Percentiles rank a stretch among this genome's conserved stretches.
phyloP scores from a whole-genome alignment of 2,329 filamentous ascomycete species.

The Phyllosticta ampelicida region DNA sequence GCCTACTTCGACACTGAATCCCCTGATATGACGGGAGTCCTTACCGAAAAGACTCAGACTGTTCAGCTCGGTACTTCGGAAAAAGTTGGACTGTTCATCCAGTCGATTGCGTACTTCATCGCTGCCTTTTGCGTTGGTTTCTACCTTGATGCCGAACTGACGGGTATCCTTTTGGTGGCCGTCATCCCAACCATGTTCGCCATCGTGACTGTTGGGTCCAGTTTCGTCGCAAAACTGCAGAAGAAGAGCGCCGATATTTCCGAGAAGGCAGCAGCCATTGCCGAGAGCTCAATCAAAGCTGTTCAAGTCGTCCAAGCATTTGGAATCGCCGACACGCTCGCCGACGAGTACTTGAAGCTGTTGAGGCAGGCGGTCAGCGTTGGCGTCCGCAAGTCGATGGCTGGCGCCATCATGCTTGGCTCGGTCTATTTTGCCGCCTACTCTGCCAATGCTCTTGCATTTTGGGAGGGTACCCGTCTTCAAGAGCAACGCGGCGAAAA shows the following conservation, averaged over 20 bases:
- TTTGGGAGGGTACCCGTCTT: constrained; percentile 29
- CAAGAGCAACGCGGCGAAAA: constrained; percentile 18
- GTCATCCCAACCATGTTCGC: constrained; percentile 40
- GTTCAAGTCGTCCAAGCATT: constrained; percentile 41
- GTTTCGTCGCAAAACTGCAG: constrained; percentile 29
- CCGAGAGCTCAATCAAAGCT: constrained; percentile 35
- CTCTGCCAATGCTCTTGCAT: constrained; percentile 36
- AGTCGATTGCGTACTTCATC: constrained; percentile 36
- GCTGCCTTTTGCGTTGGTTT: constrained; percentile 37
- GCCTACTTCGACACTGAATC: constrained; percentile 42
- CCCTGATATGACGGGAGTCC: constrained; percentile 37
- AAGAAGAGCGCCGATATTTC: constrained; percentile 28
- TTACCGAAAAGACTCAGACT: constrained; percentile 36
- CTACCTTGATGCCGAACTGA: constrained; percentile 31
- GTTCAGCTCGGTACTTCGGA: constrained; percentile 39
- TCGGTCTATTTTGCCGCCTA: constrained; percentile 36
- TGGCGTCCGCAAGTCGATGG: constrained; percentile 32
- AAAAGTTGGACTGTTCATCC: constrained; percentile 37
- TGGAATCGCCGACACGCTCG: constrained; percentile 31
- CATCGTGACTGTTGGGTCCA: constrained; percentile 34
- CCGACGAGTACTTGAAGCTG: constrained; percentile 26
- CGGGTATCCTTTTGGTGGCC: constrained; percentile 32
- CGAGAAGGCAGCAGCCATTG: constrained; percentile 33
- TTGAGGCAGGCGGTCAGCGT: constrained; percentile 24
- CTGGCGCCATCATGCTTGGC: constrained; percentile 32